Conservation (phyloP, 306 rosid species). For the barrel medic (Medicago truncatula) region MtrunA17r5.0-ANR NC_053042.1:27978501-27979000, state of each 20-base stretch:
- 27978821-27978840: constrained; percentile 54
- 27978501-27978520: too few species aligned
- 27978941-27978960: constrained; percentile 38
- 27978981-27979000: neutral
- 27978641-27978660: neutral
- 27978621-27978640: neutral
- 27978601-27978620: neutral
- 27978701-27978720: constrained; percentile 22
- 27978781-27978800: constrained; percentile 37
- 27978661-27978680: neutral
- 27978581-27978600: constrained; percentile 8
- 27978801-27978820: constrained; percentile 33
- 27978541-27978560: too few species aligned
- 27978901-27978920: constrained; percentile 40
- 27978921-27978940: neutral
- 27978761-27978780: constrained; percentile 25
- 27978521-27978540: too few species aligned
- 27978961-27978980: neutral
- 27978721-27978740: constrained; percentile 8
- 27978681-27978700: constrained; percentile 26
- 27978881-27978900: constrained; percentile 2
- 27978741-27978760: constrained; percentile 31
- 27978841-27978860: constrained; percentile 36
- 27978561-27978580: neutral
- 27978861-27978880: constrained; percentile 42